phyloP scores from a whole-genome alignment of 2,329 filamentous ascomycete species.

The Saccharata proteae region DNA sequence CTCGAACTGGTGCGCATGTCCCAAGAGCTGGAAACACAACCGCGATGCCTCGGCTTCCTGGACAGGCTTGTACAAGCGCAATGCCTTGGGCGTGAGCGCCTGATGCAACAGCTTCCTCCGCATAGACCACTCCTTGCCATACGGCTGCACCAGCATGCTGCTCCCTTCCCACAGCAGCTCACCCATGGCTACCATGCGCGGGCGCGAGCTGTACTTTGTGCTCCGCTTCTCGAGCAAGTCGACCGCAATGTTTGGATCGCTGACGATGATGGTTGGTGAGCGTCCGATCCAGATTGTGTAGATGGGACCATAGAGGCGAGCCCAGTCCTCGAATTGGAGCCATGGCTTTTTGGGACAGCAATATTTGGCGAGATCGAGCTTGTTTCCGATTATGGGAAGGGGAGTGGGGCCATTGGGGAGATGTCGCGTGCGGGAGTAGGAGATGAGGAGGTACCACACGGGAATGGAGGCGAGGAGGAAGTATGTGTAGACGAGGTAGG shows the following conservation, averaged over 20 bases:
- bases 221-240: constrained; percentile 36
- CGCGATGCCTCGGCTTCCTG: constrained; percentile 39
- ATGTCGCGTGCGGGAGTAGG: constrained; percentile 18
- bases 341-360: constrained; percentile 19
- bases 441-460: not conserved
- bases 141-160: constrained; percentile 37
- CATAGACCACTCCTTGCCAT: constrained; percentile 35
- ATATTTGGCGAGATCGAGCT: constrained; percentile 19
- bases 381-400: constrained; percentile 33
- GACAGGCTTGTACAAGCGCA: constrained; percentile 34
- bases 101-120: constrained; percentile 31
- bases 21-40: constrained; percentile 31
- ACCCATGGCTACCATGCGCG: constrained; percentile 33
- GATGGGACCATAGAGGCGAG: constrained; percentile 33
- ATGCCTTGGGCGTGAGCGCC: constrained; percentile 32
- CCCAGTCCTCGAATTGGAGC: constrained; percentile 32
- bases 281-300: constrained; percentile 38
- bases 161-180: constrained; percentile 33
- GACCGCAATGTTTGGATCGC: constrained; percentile 30
- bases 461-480: not conserved
- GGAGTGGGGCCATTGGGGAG: constrained; percentile 37
- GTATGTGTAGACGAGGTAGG: constrained; percentile 1
- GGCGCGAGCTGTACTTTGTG: constrained; percentile 33
- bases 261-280: constrained; percentile 33
- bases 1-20: constrained; percentile 28